Percentiles rank a stretch among this genome's conserved stretches.
Evolutionary conservation across 2,329 filamentous ascomycete species (phyloP).

Genomic region (Pyrenophora seminiperda): DNA sequence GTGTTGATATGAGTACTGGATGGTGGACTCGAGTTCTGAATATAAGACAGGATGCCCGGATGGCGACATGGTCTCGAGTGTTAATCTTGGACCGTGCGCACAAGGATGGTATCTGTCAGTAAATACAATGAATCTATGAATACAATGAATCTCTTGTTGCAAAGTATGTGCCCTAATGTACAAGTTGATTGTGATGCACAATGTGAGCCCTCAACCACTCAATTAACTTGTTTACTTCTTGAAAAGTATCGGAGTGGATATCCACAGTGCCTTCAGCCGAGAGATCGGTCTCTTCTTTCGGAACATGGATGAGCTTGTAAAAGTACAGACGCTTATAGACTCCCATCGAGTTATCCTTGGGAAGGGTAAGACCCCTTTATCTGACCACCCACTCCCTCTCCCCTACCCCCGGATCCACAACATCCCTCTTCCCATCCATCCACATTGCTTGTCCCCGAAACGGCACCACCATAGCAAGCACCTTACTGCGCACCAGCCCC

Average conservation of each 20-base stretch:
- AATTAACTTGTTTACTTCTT: slow-evolving; percentile 18
- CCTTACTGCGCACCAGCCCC: slow-evolving; percentile 81
- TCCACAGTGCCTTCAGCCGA: slow-evolving; percentile 15
- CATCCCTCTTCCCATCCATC: slow-evolving; percentile 26
- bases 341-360: slow-evolving; percentile 22
- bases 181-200: too few species aligned
- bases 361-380: slow-evolving; percentile 7
- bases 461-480: slow-evolving; percentile 57
- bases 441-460: slow-evolving; percentile 31
- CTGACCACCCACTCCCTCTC: slow-evolving; percentile 22
- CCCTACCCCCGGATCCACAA: slow-evolving; percentile 13
- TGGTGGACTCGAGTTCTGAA: too few species aligned
- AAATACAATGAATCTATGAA: too few species aligned
- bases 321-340: slow-evolving; percentile 35
- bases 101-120: too few species aligned
- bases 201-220: slow-evolving; percentile 1
- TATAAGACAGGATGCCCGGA: too few species aligned
- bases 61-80: too few species aligned
- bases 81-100: too few species aligned
- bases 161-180: too few species aligned
- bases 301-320: slow-evolving; percentile 17
- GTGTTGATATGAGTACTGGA: too few species aligned
- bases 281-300: slow-evolving; percentile 9
- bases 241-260: slow-evolving; percentile 3
- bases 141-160: too few species aligned